Evolutionary conservation across 2,329 filamentous ascomycete genomes (phyloP).

Genomic region (Trichophyton equinum): DNA sequence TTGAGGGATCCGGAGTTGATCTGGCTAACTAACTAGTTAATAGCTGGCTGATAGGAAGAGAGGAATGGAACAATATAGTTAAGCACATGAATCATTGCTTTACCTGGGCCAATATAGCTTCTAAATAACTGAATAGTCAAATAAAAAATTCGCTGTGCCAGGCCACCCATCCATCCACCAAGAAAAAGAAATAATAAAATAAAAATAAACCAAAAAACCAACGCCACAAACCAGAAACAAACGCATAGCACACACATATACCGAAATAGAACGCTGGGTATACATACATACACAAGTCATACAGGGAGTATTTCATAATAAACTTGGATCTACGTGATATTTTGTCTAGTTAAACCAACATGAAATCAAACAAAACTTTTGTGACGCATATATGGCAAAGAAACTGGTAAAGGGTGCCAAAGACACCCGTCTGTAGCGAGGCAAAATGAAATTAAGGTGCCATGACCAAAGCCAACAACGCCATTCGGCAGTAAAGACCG

Average conservation of each 20-base stretch:
- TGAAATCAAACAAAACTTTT: conserved; percentile 1
- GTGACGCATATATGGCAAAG: not conserved
- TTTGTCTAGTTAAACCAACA: conserved; percentile 2
- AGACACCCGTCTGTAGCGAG: not conserved
- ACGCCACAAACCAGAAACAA: not conserved
- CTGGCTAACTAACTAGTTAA: no score
- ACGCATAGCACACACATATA: not conserved
- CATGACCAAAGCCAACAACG: conserved; percentile 87
- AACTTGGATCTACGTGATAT: not conserved
- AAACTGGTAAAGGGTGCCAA: not conserved
- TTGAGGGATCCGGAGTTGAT: not conserved
- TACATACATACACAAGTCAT: conserved; percentile 1
- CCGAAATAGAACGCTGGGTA: not conserved
- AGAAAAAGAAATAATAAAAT: not conserved
- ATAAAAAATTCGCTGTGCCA: no score
- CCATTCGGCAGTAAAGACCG: conserved; percentile 96
- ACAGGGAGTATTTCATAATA: not conserved
- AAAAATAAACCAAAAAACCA: not conserved
- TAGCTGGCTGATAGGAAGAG: no score
- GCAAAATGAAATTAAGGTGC: conserved; percentile 30
- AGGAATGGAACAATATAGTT: no score
- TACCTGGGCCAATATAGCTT: no score
- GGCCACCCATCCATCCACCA: not conserved
- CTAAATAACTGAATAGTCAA: not conserved
- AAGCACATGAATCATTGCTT: not conserved